Percentiles rank a stretch among this genome's conserved stretches.
Evolutionary conservation across 768 basidiomycete species (phyloP).

Genomic region (Mycena alexandri): DNA sequence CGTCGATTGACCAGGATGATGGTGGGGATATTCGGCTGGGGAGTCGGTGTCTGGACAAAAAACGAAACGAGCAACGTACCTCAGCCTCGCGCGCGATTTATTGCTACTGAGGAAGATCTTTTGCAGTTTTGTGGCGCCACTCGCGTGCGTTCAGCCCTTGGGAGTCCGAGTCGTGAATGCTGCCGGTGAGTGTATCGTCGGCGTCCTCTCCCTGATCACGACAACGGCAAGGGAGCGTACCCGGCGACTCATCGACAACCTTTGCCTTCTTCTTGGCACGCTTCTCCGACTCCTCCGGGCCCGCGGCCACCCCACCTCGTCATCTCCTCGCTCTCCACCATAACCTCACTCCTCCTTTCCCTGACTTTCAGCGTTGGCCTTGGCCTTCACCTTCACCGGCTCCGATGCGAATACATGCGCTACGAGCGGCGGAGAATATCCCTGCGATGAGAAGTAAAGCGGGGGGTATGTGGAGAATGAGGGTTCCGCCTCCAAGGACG

Average conservation of each 20-base stretch:
- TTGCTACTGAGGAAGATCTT: constrained; percentile 77
- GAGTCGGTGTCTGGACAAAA: background rate
- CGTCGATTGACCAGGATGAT: too few relatives aligned
- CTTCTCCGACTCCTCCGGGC: constrained; percentile 63
- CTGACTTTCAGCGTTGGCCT: constrained; percentile 43
- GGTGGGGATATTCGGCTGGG: constrained; percentile 46
- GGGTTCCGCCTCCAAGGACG: too few relatives aligned
- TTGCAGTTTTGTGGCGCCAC: constrained; percentile 93
- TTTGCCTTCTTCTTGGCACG: constrained; percentile 63
- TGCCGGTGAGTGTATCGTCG: constrained; percentile 31
- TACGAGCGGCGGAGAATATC: too few relatives aligned
- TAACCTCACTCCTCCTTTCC: constrained; percentile 55
- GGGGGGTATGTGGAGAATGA: too few relatives aligned
- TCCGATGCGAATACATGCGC: too few relatives aligned
- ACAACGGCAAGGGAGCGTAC: constrained; percentile 57
- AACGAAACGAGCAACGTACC: background rate
- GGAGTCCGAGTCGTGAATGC: constrained; percentile 76
- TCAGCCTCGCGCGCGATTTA: background rate
- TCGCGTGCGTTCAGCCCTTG: constrained; percentile 78
- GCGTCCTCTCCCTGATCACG: background rate
- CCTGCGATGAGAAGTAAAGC: too few relatives aligned
- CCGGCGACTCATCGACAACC: constrained; percentile 73
- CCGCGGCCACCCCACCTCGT: constrained; percentile 72
- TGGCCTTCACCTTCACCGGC: constrained; percentile 32
- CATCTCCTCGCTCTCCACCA: constrained; percentile 62